Evolutionary conservation across 1,139 yeast genomes (phyloP), one percentile per base, ranked within the genome.

Genomic region (Sugiyamaella neomexicana): DNA sequence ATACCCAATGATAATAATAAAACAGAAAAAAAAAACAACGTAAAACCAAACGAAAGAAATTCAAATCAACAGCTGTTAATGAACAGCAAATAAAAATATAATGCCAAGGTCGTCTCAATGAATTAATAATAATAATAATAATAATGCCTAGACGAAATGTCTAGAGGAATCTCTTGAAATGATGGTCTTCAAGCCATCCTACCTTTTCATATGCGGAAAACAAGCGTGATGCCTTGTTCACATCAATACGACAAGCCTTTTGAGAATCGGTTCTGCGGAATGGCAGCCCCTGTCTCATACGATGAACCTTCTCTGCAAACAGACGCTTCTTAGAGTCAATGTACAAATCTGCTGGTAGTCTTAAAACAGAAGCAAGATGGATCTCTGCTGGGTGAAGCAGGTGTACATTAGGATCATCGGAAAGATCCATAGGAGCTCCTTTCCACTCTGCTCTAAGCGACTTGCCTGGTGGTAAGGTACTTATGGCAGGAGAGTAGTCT

Each of bases 221-320:
- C 55, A 93, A 75, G 64, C 98, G 80, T 54, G 95, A 86, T 1
- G 98, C 98, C 72, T 93, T 93, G 72, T 93, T 93, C 55, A 93
- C 99, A 72, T 93, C 99, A 60, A 93, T 91, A 62, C 97, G 82
- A 70, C 98, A 91, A 8, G 97, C 96, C 77, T 93, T 91, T 72
- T 93, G 98, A 12, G 97, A 95, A 71, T 93, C 99, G 0, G 98
- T 93, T 74, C 97, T 83, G 75, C 98, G 85, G 73, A 93, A 93
- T 46, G 93, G 95, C 70, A 86, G 79, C 32, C 88, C 89, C 55
- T 77, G 78, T 67, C 81, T 83, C 67, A 86, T 73, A 58, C 97
- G 80, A 58, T 81, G 81, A 40, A 90, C 95, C 73, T 91, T 91
- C 69, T 93, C 98, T 59, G 82, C 81, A 71, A 93, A 93, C 38